Base-by-base conservation (phyloP, 2,329 filamentous ascomycete genomes). In the Penicillium sp. region DNA sequence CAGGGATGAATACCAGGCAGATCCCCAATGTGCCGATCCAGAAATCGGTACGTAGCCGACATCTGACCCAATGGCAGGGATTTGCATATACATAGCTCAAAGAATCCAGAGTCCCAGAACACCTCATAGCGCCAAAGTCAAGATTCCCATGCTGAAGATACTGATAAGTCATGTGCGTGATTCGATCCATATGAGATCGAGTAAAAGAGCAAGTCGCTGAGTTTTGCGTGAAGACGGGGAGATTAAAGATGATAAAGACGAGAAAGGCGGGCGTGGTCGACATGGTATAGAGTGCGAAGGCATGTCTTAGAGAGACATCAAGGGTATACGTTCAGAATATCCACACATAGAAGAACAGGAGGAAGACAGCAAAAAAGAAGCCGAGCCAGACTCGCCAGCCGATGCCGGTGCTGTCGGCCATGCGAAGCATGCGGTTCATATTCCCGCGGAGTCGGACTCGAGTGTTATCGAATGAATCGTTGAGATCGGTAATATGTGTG, bases 401-500 rank as follows among this genome's bases (percentile, higher is more conserved):
- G 10, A 99, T 88, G n/a, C 94, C 94, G 2, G 92, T 96, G 68
- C 87, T 83, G 78, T 97, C 85, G 5, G 94, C 94, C 94, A 99
- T 99, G 53, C 93, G 73, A 64, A 97, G 78, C 94, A 99, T 99
- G 58, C 92, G 83, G 72, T 91, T 96, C 94, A 99, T 97, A 19
- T 95, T 97, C 53, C 93, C 92, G 44, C 87, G 84, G 60, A 99
- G 79, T 62, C 90, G 85, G 51, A 92, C 78, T 34, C 92, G 82
- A 52, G 93, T 95, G 67, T 84, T 86, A 72, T 97, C 93, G 72
- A 97, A 99, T 5, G 86, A 84, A 70, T 96, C 91, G 75, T 97
- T 97, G 88, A 99, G 96, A 68, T 97, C 91, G 2, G 92, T 90
- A 4, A 97, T 82, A 2, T 90, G 87, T 2, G 91, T 90, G 15